These are phyloP conservation scores for Herpetomonas samuelpessoai DNA, from an alignment of 208 protist genomes.

Conservation along the genomic window DNA sequence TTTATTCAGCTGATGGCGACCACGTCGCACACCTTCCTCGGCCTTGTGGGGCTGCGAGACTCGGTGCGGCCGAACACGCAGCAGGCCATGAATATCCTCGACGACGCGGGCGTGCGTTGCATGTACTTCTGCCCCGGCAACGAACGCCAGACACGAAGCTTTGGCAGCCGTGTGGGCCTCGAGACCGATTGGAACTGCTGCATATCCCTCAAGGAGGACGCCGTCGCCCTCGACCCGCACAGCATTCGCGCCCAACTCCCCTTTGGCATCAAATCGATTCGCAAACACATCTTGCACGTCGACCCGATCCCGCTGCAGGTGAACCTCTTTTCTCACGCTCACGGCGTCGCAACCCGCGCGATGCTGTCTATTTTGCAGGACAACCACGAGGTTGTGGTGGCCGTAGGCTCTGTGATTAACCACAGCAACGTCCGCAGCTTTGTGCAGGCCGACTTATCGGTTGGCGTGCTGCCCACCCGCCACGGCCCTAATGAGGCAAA, in stretches of 20 bases:
- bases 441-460: slow-evolving; percentile 87
- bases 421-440: slow-evolving; percentile 92
- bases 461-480: slow-evolving; percentile 86
- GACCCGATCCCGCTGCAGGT: slow-evolving; percentile 95
- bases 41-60: slow-evolving; percentile 83
- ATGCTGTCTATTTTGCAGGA: slow-evolving; percentile 95
- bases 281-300: slow-evolving; percentile 90
- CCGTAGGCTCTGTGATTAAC: slow-evolving; percentile 90
- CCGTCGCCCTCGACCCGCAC: slow-evolving; percentile 73
- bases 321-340: slow-evolving; percentile 92
- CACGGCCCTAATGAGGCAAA: slow-evolving; percentile 68
- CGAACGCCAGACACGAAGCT: slow-evolving; percentile 87
- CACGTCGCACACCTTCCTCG: slow-evolving; percentile 87
- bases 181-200: slow-evolving; percentile 96
- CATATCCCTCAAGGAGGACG: slow-evolving; percentile 89
- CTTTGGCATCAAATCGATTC: slow-evolving; percentile 92
- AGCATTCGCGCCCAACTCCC: slow-evolving; percentile 93
- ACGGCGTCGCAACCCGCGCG: slow-evolving; percentile 72
- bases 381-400: slow-evolving; percentile 93
- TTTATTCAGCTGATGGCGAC: slow-evolving; percentile 63
- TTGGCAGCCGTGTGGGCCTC: slow-evolving; percentile 89
- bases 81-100: slow-evolving; percentile 63
- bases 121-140: slow-evolving; percentile 91
- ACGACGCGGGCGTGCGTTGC: slow-evolving; percentile 92
- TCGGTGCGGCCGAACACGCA: slow-evolving; percentile 84